Evolutionary conservation across 768 basidiomycete species (phyloP).

Genomic region (Lactarius akahatsu): DNA sequence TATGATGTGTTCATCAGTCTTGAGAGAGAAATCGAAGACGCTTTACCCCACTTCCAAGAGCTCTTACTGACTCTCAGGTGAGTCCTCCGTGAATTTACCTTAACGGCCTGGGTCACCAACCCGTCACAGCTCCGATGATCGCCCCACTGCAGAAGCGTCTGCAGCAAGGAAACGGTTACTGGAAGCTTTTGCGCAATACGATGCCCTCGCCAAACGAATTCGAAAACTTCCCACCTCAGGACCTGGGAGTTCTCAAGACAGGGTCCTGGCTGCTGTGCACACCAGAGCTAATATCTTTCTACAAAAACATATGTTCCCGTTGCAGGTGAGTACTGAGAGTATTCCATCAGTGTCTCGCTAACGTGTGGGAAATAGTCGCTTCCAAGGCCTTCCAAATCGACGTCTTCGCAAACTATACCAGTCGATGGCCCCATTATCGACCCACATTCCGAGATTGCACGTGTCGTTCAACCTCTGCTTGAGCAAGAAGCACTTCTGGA

Average conservation of each 20-base stretch:
- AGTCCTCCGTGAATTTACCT: slow-evolving; percentile 28
- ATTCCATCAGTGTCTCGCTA: slow-evolving; percentile 1
- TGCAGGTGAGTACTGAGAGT: slow-evolving; percentile 55
- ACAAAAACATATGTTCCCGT: slow-evolving; percentile 85
- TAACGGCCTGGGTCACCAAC: slow-evolving; percentile 35
- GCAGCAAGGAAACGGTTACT: slow-evolving; percentile 77
- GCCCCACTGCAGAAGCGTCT: slow-evolving; percentile 65
- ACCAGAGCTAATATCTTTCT: slow-evolving; percentile 77
- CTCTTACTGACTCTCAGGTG: slow-evolving; percentile 70
- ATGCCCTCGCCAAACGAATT: slow-evolving; percentile 84
- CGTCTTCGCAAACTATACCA: slow-evolving; percentile 30
- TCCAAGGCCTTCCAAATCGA: slow-evolving; percentile 47
- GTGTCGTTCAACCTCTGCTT: slow-evolving; percentile 78
- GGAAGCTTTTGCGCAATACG: slow-evolving; percentile 85
- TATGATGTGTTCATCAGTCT: slow-evolving; percentile 63
- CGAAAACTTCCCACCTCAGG: slow-evolving; percentile 64
- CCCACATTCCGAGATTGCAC: slow-evolving; percentile 68
- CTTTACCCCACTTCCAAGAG: slow-evolving; percentile 87
- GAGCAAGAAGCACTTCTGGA: slow-evolving; percentile 94
- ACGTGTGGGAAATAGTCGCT: slow-evolving; percentile 37
- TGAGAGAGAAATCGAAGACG: slow-evolving; percentile 88
- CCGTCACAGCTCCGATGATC: slow-evolving; percentile 41
- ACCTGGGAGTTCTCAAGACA: slow-evolving; percentile 72
- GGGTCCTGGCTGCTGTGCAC: slow-evolving; percentile 79
- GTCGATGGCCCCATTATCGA: slow-evolving; percentile 42